Conservation (phyloP, 768 basidiomycete genomes). For the Suillus americanus region DNA sequence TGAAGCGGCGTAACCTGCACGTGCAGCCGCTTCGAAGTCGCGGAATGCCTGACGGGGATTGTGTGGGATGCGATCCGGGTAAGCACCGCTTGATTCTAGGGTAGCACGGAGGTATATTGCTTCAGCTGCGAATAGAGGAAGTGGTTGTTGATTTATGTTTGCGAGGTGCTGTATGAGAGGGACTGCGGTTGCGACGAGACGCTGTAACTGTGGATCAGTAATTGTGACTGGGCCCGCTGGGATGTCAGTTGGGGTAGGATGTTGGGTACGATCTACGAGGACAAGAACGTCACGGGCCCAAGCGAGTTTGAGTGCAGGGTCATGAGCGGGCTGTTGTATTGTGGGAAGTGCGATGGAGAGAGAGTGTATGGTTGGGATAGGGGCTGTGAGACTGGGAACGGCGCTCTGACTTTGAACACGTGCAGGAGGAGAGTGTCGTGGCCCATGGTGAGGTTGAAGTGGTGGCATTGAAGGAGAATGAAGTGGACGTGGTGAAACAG, state of each 20-base stretch:
- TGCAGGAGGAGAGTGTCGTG: conserved; percentile 12
- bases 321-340: conserved; percentile 54
- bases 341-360: conserved; percentile 51
- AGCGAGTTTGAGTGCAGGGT: conserved; percentile 60
- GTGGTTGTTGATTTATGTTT: conserved; percentile 33
- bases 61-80: conserved; percentile 59
- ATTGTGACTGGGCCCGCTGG: conserved; percentile 54
- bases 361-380: conserved; percentile 63
- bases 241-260: conserved; percentile 41
- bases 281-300: conserved; percentile 86
- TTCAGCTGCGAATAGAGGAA: conserved; percentile 54
- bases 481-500: conserved; percentile 18
- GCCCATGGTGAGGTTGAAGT: no score
- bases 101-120: conserved; percentile 76
- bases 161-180: conserved; percentile 62
- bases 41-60: conserved; percentile 83
- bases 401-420: conserved; percentile 17
- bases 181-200: conserved; percentile 64
- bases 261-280: conserved; percentile 60
- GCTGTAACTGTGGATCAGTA: conserved; percentile 56
- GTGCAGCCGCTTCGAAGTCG: conserved; percentile 83
- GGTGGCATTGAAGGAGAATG: conserved; percentile 19
- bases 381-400: conserved; percentile 58
- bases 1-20: conserved; percentile 71
- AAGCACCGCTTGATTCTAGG: conserved; percentile 70